Percentiles rank a stretch among this genome's conserved stretches.
These are phyloP conservation scores for Heliamphora exappendiculata DNA, from an alignment of 148 eudicot genomes.

Conservation along the genomic window DNA sequence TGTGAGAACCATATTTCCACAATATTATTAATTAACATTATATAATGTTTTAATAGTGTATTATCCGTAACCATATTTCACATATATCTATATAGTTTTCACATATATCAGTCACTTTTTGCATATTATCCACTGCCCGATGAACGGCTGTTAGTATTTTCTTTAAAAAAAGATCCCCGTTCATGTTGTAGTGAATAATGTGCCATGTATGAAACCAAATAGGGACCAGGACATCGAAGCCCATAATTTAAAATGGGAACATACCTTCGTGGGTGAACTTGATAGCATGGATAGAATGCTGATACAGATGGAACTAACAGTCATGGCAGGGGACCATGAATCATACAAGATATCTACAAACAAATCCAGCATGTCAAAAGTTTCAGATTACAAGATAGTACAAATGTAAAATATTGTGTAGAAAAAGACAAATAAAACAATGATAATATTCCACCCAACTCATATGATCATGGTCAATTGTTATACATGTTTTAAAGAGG, in stretches of 20 bases:
- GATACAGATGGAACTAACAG: slow-evolving; percentile 68
- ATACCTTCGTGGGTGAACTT: slow-evolving; percentile 57
- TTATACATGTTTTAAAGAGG: neutral
- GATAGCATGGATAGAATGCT: slow-evolving; percentile 81
- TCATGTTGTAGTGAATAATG: neutral
- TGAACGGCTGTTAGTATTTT: no score
- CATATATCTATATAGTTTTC: no score
- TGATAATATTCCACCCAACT: neutral
- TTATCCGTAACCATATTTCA: no score
- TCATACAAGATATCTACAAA: slow-evolving; percentile 64
- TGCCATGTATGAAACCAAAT: neutral
- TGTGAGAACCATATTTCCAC: no score
- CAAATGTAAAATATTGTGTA: neutral
- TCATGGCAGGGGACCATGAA: slow-evolving; percentile 83
- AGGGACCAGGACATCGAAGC: neutral
- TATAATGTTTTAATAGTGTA: no score
- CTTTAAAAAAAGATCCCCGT: neutral
- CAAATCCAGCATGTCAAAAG: neutral
- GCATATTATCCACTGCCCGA: no score
- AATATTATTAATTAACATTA: no score
- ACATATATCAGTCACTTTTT: no score
- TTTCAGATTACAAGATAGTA: neutral
- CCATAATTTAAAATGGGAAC: slow-evolving; percentile 7
- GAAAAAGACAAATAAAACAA: neutral
- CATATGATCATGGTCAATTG: neutral